These are phyloP conservation scores for Sphagnum magellanicum DNA, from an alignment of 228 moss, liverwort and hornwort genomes.

Conservation along the genomic window DNA sequence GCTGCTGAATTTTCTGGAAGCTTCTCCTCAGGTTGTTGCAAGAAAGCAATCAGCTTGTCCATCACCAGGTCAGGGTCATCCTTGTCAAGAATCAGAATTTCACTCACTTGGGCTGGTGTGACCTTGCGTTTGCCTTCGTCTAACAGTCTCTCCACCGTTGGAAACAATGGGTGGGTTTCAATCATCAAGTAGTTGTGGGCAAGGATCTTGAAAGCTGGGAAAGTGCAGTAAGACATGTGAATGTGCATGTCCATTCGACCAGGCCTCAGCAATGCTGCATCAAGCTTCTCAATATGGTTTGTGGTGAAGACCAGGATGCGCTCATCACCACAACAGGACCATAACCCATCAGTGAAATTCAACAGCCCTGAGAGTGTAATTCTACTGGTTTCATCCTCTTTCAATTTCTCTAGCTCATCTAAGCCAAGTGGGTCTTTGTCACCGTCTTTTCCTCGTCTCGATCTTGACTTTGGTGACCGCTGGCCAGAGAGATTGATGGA, in stretches of 20 bases:
- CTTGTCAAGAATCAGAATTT: slow-evolving; percentile 34
- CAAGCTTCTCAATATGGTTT: slow-evolving; percentile 60
- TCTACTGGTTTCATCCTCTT: slow-evolving; percentile 20
- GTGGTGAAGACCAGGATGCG: slow-evolving; percentile 56
- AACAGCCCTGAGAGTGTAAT: slow-evolving; percentile 54
- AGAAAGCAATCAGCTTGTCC: slow-evolving; percentile 18
- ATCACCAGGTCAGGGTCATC: slow-evolving; percentile 13
- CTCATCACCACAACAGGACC: slow-evolving; percentile 66
- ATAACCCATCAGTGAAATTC: slow-evolving; percentile 56
- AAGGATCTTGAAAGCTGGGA: slow-evolving; percentile 37
- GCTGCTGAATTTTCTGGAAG: no score
- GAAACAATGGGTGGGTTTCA: slow-evolving; percentile 23
- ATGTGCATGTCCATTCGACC: slow-evolving; percentile 66
- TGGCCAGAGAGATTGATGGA: slow-evolving; percentile 21
- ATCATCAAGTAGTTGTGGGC: slow-evolving; percentile 37
- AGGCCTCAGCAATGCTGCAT: slow-evolving; percentile 43
- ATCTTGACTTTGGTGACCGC: slow-evolving; percentile 11
- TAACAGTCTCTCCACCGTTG: slow-evolving; percentile 31
- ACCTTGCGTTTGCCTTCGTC: slow-evolving; percentile 17
- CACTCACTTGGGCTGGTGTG: slow-evolving; percentile 51
- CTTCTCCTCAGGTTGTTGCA: neutral
- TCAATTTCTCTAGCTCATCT: neutral
- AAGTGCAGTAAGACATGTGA: slow-evolving; percentile 46
- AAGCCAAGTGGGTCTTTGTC: neutral
- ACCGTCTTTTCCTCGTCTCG: slow-evolving; percentile 10